These are phyloP conservation scores for Neurospora tetraspora DNA, from an alignment of 495 filamentous ascomycete species.

Conservation along the genomic window DNA sequence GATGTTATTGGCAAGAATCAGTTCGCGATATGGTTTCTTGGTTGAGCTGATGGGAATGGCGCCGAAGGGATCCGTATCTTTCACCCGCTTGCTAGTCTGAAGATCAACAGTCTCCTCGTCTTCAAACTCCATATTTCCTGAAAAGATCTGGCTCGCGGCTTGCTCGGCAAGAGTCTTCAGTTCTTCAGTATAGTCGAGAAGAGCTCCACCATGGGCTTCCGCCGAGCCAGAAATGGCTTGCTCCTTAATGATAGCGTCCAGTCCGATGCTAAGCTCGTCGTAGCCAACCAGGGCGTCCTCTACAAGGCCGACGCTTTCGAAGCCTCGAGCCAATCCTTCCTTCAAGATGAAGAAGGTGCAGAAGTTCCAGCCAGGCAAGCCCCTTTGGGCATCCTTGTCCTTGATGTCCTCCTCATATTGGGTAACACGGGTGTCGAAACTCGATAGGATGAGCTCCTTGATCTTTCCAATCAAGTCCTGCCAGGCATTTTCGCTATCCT, in stretches of 20 bases:
- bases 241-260: constrained; percentile 73
- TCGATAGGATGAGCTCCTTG: constrained; percentile 74
- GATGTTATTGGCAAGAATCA: constrained; percentile 91
- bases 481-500: constrained; percentile 65
- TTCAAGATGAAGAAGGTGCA: constrained; percentile 98
- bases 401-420: constrained; percentile 97
- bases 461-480: constrained; percentile 77
- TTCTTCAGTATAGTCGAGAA: constrained; percentile 61
- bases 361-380: constrained; percentile 94
- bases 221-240: constrained; percentile 45
- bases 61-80: constrained; percentile 24
- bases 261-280: constrained; percentile 78
- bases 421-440: constrained; percentile 81
- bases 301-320: constrained; percentile 91
- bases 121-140: constrained; percentile 26
- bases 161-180: constrained; percentile 49
- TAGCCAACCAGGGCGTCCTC: constrained; percentile 91
- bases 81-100: constrained; percentile 24
- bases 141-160: constrained; percentile 25
- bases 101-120: constrained; percentile 39
- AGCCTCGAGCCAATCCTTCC: constrained; percentile 83
- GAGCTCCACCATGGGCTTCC: constrained; percentile 52
- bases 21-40: constrained; percentile 79
- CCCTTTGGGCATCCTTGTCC: constrained; percentile 82
- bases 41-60: constrained; percentile 59